Evolutionary conservation across 495 filamentous ascomycete species (phyloP), one percentile per base, ranked within the genome.

Genomic region (Platismatia glauca): DNA sequence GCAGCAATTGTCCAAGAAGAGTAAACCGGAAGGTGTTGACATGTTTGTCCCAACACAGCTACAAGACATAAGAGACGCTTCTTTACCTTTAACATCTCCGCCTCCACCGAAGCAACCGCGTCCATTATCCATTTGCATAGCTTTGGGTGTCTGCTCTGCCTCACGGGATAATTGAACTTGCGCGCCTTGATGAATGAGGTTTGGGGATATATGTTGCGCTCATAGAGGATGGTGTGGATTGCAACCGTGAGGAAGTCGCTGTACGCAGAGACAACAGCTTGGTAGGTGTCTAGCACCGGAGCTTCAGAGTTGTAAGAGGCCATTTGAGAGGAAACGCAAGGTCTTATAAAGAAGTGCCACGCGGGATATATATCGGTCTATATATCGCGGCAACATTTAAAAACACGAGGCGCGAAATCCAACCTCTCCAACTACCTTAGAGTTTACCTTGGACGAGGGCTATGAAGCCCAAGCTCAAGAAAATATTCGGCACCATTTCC

Each of bases 141-240:
- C 68, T 85, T 83, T 1, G 94, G 91, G 71, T 97, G 91, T 64
- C 94, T 86, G 65, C 82, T 90, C 74, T 97, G 92, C 68, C 89
- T 86, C 44, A 96, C 89, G 33, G 91, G 85, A 64, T 89, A 87
- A 74, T 95, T 94, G 81, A 91, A 97, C 50, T 87, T 89, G 64
- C 87, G 85, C 24, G 87, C 85, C 41, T 85, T 82, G 61, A 95
- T 80, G 76, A 97, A 97, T 55, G 91, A 89, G 31, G 81, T 72
- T 58, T 77, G 74, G 0, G 93, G 91, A 72, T 98, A 98, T 71
- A 97, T 84, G 64, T 74, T 72, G 62, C 94, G 88, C 65, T 92
- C 84, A 76, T 89, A 95, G 65, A 98, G 85, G 71, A 97, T 89
- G 68, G 93, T 94, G 78, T 98, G 94, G 71, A 93, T 89, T 66